Base-by-base conservation (phyloP, 495 filamentous ascomycete species). In the Hypomontagnella monticulosa region DNA sequence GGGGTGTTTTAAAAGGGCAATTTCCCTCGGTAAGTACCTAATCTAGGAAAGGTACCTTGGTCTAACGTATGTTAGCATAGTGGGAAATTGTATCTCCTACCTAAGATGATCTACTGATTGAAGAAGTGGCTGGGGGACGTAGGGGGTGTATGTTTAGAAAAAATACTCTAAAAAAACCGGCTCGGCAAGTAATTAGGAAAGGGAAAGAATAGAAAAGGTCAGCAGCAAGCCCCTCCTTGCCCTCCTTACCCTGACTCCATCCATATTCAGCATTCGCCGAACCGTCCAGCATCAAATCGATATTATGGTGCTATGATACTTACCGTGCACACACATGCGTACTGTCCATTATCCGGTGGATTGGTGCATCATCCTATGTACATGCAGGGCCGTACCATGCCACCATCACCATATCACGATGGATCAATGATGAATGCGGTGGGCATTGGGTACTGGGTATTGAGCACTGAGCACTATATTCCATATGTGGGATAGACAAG, bases 271-370 rank as follows among this genome's bases (percentile, higher is more conserved):
- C 23, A 27, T 27, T 27, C 23, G 23, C 23, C 23, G 23, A 32
- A 32, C 32, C 18, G 16, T 27, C 32, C n/a, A n/a, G n/a, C n/a
- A n/a, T n/a, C n/a, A n/a, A n/a, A n/a, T n/a, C n/a, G n/a, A n/a
- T n/a, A n/a, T n/a, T n/a, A n/a, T n/a, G n/a, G n/a, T n/a, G n/a
- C n/a, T n/a, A n/a, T n/a, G 38, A 37, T 19, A 12, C 16, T n/a
- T 50, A 36, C 34, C 4, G 43, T 30, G 18, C 15, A 32, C n/a
- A 14, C 11, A 38, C n/a, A 38, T 14, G n/a, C 40, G 61, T 50
- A 64, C 53, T 47, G 14, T 64, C 14, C 47, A 55, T 47, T 57
- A 18, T 47, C 54, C 53, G 46, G 61, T 64, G 54, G 53, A 44
- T 63, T 32, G 34, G 38, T 49, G 52, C 60, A 57, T 57, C 57